Percentiles rank a stretch among this genome's conserved stretches.
These are phyloP conservation scores for Tuber umbilicatum DNA, from an alignment of 495 filamentous ascomycete species.

Conservation along the genomic window DNA sequence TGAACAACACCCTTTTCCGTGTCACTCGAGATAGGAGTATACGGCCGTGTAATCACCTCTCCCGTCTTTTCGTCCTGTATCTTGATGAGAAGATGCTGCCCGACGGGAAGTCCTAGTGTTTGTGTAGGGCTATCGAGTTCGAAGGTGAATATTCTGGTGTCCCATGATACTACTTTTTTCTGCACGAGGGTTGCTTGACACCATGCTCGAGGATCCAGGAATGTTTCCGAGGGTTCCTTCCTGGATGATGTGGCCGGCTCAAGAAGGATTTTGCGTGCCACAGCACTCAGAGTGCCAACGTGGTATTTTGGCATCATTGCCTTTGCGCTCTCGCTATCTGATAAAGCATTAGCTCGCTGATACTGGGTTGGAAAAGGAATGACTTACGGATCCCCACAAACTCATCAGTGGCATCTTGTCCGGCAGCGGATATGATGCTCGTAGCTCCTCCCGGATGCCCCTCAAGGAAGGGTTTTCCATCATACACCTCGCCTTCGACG, in stretches of 20 bases:
- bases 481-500: conserved; percentile 85
- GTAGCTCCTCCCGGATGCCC: conserved; percentile 84
- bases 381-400: conserved; percentile 88
- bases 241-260: conserved; percentile 2
- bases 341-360: conserved; percentile 18
- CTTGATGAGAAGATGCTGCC: conserved; percentile 85
- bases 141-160: conserved; percentile 81
- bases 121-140: conserved; percentile 66
- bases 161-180: conserved; percentile 65
- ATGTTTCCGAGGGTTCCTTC: conserved; percentile 45
- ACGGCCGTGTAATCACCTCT: conserved; percentile 73
- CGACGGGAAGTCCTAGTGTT: conserved; percentile 70
- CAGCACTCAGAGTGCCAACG: conserved; percentile 66
- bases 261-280: conserved; percentile 50
- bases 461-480: conserved; percentile 75
- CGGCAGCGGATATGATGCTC: conserved; percentile 79
- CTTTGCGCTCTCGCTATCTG: conserved; percentile 89
- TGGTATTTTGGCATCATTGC: conserved; percentile 86
- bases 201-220: conserved; percentile 69
- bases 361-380: not conserved
- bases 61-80: conserved; percentile 61
- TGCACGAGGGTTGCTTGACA: conserved; percentile 57
- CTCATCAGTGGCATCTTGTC: conserved; percentile 81
- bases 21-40: conserved; percentile 75
- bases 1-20: conserved; percentile 58